A percentile compares a stretch with the other conserved stretches of the same genome.
Evolutionary conservation across 2,329 filamentous ascomycete species (phyloP).

Genomic region (Trichoderma sp.): DNA sequence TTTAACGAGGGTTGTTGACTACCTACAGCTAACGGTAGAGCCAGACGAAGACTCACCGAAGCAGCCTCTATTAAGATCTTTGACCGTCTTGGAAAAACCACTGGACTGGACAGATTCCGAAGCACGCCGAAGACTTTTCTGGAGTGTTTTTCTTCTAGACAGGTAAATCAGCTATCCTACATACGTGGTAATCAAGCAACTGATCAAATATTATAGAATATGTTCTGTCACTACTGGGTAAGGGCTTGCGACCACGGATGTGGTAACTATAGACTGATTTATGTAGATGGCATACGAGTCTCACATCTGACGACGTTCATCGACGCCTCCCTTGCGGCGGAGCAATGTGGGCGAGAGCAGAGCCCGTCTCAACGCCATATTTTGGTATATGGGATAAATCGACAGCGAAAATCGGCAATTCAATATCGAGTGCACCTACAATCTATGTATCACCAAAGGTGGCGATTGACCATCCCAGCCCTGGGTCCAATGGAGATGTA

Average conservation of each 20-base stretch:
- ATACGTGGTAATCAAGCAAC: background rate
- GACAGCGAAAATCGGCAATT: slow-evolving; percentile 38
- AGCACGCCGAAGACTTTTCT: background rate
- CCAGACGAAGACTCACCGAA: slow-evolving; percentile 10
- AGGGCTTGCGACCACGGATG: background rate
- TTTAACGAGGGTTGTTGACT: slow-evolving; percentile 32
- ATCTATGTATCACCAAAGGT: background rate
- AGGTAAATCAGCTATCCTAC: background rate
- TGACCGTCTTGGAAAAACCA: background rate
- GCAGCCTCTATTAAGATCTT: slow-evolving; percentile 1
- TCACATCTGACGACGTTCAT: background rate
- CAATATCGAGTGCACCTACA: slow-evolving; percentile 38
- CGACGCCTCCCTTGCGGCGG: slow-evolving; percentile 37
- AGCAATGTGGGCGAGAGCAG: slow-evolving; percentile 38
- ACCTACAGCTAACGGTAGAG: slow-evolving; percentile 32
- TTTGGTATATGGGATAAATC: slow-evolving; percentile 47
- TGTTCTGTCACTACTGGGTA: background rate
- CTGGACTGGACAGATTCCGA: background rate
- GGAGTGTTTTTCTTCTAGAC: background rate
- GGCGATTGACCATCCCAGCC: background rate
- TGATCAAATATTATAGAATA: background rate
- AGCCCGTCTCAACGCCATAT: slow-evolving; percentile 41
- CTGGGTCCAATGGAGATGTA: slow-evolving; percentile 9
- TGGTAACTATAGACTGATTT: background rate
- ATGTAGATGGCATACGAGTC: background rate